A percentile compares a stretch with the other conserved stretches of the same genome.
Conservation (phyloP, 371 early-diverging fungal genomes). For the Mucor plumbeus region DNA sequence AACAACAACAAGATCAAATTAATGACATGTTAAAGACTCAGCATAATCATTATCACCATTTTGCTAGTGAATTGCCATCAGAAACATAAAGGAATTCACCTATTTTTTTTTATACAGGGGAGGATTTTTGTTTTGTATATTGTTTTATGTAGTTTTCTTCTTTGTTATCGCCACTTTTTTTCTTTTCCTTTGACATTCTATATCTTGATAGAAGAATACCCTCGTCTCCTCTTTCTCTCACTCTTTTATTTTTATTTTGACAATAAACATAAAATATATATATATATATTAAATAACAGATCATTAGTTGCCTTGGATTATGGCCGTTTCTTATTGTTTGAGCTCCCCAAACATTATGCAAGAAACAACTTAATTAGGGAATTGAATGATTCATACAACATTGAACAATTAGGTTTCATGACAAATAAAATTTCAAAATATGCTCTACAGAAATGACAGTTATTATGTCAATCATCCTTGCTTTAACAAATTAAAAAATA, state of each 20-base stretch:
- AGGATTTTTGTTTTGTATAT: neutral
- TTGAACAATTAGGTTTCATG: too few species aligned
- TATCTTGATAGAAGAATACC: slow-evolving; percentile 1
- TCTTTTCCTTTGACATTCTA: neutral
- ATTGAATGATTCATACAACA: too few species aligned
- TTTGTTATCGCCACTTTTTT: neutral
- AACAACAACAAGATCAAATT: slow-evolving; percentile 12
- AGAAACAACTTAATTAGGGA: too few species aligned
- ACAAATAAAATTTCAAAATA: too few species aligned
- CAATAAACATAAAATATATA: neutral
- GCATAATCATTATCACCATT: neutral
- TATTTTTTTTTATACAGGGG: neutral
- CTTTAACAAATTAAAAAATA: too few species aligned
- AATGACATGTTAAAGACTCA: neutral
- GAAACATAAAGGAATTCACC: neutral
- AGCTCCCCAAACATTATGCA: too few species aligned
- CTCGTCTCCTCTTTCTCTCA: neutral
- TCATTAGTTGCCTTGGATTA: neutral
- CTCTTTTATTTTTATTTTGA: neutral
- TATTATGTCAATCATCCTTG: too few species aligned
- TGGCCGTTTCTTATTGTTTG: too few species aligned
- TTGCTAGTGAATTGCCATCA: neutral
- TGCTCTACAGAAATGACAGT: too few species aligned
- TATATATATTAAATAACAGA: neutral
- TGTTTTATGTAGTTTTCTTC: neutral